These are phyloP conservation scores for Discostella stelligeroides DNA, from an alignment of 108 stramenopile genomes.

Conservation along the genomic window DNA sequence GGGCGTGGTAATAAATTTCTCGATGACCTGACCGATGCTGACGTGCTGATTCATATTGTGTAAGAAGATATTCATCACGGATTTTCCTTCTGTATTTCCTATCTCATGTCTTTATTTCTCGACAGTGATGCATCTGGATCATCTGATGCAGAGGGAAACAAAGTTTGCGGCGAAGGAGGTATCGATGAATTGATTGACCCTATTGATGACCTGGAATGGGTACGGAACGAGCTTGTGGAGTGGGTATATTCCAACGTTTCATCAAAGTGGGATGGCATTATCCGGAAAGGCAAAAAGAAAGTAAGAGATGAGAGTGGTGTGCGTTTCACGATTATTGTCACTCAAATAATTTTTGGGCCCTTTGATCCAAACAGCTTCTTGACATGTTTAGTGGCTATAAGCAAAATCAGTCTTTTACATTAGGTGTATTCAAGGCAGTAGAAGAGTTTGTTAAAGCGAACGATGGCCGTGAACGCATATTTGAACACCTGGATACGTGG, in stretches of 20 bases:
- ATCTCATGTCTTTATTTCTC: background rate
- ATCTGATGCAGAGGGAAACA: slow-evolving; percentile 78
- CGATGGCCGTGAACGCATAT: slow-evolving; percentile 53
- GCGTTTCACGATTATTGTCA: background rate
- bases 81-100: background rate
- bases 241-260: slow-evolving; percentile 87
- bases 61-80: slow-evolving; percentile 38
- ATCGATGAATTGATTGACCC: slow-evolving; percentile 55
- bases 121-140: slow-evolving; percentile 54
- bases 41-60: slow-evolving; percentile 86
- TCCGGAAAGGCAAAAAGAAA: slow-evolving; percentile 54
- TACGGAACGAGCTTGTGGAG: slow-evolving; percentile 71
- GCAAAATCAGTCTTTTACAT: slow-evolving; percentile 59
- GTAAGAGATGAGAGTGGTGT: background rate
- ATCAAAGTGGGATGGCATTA: slow-evolving; percentile 80
- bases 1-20: slow-evolving; percentile 54
- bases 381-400: slow-evolving; percentile 91
- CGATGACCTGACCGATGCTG: slow-evolving; percentile 89
- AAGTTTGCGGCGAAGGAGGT: slow-evolving; percentile 26
- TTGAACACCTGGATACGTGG: slow-evolving; percentile 70
- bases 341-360: background rate
- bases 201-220: slow-evolving; percentile 74
- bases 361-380: slow-evolving; percentile 48
- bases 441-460: slow-evolving; percentile 61
- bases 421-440: slow-evolving; percentile 61